Evolutionary conservation across 768 basidiomycete species (phyloP).

Genomic region (Hypholoma sublateritium): DNA sequence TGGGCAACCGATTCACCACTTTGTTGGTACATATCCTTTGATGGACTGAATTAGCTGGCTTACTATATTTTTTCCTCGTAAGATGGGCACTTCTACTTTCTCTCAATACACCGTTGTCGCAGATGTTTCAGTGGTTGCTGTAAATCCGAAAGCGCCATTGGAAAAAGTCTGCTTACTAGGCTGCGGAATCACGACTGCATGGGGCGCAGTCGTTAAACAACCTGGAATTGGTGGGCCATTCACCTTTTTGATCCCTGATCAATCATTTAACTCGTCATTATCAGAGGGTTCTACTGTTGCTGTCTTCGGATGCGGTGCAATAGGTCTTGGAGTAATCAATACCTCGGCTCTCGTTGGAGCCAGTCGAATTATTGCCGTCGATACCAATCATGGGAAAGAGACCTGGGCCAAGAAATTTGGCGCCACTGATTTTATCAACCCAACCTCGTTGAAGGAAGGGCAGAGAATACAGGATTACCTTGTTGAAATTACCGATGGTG

Average conservation of each 20-base stretch:
- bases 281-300: conserved; percentile 85
- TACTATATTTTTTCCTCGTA: background rate
- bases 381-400: conserved; percentile 86
- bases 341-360: conserved; percentile 79
- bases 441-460: conserved; percentile 68
- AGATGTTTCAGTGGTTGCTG: conserved; percentile 93
- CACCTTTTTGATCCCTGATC: background rate
- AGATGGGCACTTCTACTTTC: conserved; percentile 99
- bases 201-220: conserved; percentile 94
- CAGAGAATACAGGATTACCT: conserved; percentile 88
- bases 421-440: conserved; percentile 93
- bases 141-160: conserved; percentile 82
- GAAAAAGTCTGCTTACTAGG: conserved; percentile 97
- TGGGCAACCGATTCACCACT: conserved; percentile 86
- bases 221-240: conserved; percentile 69
- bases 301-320: conserved; percentile 95
- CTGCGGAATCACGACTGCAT: conserved; percentile 97
- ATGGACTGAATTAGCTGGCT: background rate
- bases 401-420: conserved; percentile 91
- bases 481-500: conserved; percentile 92
- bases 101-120: conserved; percentile 99
- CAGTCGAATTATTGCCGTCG: conserved; percentile 88
- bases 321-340: conserved; percentile 90
- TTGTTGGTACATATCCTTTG: conserved; percentile 50
- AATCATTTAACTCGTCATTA: background rate